Evolutionary conservation across 306 rosid genomes (phyloP), one percentile per base, ranked within the genome.

Genomic region (Dicorynia guianensis): DNA sequence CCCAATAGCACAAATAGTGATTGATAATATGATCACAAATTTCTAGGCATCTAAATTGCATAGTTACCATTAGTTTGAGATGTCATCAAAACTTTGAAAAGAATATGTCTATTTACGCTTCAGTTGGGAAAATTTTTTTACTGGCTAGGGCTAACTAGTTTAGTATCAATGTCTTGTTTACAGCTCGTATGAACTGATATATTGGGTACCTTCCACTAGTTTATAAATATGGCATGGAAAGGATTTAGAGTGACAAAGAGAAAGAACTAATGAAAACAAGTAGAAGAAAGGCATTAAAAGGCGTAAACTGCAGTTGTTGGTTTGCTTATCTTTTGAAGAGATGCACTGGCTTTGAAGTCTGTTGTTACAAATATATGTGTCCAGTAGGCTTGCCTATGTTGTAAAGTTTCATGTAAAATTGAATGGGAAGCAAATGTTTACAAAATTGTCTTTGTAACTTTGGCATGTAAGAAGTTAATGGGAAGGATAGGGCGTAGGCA

Each of bases 361-460:
- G 35, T 17, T 15, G 50, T 33, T 62, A 19, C 7, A 5, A 30
- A 61, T 69, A 17, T 50, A 34, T 61, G 49, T 33, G 56, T 75
- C 18, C 14, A 39, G 65, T 25, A 14, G 63, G 62, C 62, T 46
- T 67, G 62, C 44, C 67, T 44, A 18, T 46, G 39, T 38, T 4
- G n/a, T 46, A 43, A 54, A 11, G 50, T 67, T 34, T 57, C 42
- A 47, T 46, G 57, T 19, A 30, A 47, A 44, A 11, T 5, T 43
- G 8, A 13, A 34, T 1, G 56, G 56, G 67, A 43, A 70, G 53
- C 68, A 67, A 34, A 57, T 76, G 61, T 50, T 47, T 65, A 33
- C 6, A 13, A 18, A 39, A 12, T 10, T 19, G 60, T 6, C 11
- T 4, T 20, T 5, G 11, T 39, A 57, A 25, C 2, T 57, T 40